Percentiles rank a stretch among this genome's conserved stretches.
Conservation (phyloP, 2,329 filamentous ascomycete species). For the Chrysosporium keratinophilum region DNA sequence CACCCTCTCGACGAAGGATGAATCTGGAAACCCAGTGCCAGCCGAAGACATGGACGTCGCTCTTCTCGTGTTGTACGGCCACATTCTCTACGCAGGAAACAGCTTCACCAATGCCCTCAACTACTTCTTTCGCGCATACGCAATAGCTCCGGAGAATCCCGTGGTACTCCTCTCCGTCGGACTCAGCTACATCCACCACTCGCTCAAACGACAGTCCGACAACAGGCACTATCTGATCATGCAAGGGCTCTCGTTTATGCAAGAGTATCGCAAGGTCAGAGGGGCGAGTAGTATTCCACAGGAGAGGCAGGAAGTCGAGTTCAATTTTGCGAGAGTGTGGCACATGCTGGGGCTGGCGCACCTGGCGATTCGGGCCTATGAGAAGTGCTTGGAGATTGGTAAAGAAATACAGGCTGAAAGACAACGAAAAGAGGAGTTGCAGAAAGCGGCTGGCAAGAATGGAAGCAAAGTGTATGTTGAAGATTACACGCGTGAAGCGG, state of each 20-base stretch:
- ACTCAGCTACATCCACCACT: slow-evolving; percentile 76
- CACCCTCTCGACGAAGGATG: slow-evolving; percentile 31
- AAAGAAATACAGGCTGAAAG: slow-evolving; percentile 34
- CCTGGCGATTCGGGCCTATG: slow-evolving; percentile 63
- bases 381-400: slow-evolving; percentile 45
- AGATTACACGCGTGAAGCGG: slow-evolving; percentile 58
- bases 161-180: slow-evolving; percentile 73
- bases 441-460: slow-evolving; percentile 33
- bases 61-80: slow-evolving; percentile 77
- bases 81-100: slow-evolving; percentile 74
- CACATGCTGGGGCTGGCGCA: slow-evolving; percentile 64
- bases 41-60: slow-evolving; percentile 58
- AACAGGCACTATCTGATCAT: slow-evolving; percentile 81
- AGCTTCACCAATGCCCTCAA: slow-evolving; percentile 75
- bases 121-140: slow-evolving; percentile 70
- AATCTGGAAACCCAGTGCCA: slow-evolving; percentile 27
- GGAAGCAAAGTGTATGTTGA: slow-evolving; percentile 24
- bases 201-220: slow-evolving; percentile 77
- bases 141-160: slow-evolving; percentile 64
- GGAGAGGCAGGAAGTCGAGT: slow-evolving; percentile 64
- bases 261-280: slow-evolving; percentile 58
- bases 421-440: slow-evolving; percentile 12
- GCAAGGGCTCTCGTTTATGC: slow-evolving; percentile 74
- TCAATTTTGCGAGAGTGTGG: slow-evolving; percentile 67
- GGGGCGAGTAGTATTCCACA: slow-evolving; percentile 34